Evolutionary conservation across 2,329 filamentous ascomycete species (phyloP), one percentile per base, ranked within the genome.

Genomic region (Neophaeococcomyces aloes): DNA sequence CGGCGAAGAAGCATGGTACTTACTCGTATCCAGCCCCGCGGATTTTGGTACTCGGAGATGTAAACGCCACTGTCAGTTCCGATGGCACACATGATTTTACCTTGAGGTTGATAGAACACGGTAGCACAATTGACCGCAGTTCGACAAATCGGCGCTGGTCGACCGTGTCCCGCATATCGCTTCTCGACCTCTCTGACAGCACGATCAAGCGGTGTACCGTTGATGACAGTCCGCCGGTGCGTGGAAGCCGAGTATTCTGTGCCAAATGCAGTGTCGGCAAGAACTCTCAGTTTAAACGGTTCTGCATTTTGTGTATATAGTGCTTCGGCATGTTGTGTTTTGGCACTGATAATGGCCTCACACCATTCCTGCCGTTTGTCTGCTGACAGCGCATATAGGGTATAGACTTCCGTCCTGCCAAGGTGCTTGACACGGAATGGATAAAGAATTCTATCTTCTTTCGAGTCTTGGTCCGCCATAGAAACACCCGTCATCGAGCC

Each of bases 391-490:
- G 89, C 88, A 60, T 93, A 96, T 1, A 98, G 69, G 0, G 84
- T 94, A 61, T 95, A 96, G 0, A 86, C 81, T 54, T 94, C 88
- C 37, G 66, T 61, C 49, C 94, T 85, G 10, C 93, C 91, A 15
- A 98, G 75, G 65, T 98, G 91, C 66, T 95, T 95, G 60, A 98
- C 78, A 53, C 81, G 81, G 76, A 98, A 98, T 0, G 93, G 91
- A 60, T 88, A 98, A 55, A 98, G 66, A 35, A 91, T 83, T 61
- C 81, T 86, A 58, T 86, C 81, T 52, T 94, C 85, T 49, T 78
- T 83, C 21, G 72, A 65, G 27, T 59, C 65, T 8, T 40, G 44
- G 4, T 79, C 77, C 14, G 75, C 59, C 2, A 66, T 63, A 1
- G 67, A 70, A 8, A 60, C 62, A 5, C 68, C 62, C 10, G 69